Percentiles rank a stretch among this genome's conserved stretches.
Conservation (phyloP, 805 yeast species). For the Wickerhamomyces sydowiorum region DNA sequence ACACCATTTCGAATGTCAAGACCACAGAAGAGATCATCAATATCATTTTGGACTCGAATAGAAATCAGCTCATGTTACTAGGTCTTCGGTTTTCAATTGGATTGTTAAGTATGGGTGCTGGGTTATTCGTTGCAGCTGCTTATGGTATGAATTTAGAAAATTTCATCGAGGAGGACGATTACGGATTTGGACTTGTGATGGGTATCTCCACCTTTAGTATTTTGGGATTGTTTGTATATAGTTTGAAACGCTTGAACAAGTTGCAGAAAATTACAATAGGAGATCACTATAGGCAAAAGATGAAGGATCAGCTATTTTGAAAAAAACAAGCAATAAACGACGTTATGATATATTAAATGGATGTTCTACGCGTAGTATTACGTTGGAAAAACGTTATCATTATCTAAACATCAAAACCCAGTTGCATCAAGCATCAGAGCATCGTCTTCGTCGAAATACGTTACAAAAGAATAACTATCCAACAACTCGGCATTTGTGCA, state of each 20-base stretch:
- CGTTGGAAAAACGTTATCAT: too few species aligned
- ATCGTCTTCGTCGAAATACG: neutral
- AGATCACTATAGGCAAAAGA: conserved; percentile 12
- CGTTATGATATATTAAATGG: neutral
- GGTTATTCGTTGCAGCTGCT: conserved; percentile 75
- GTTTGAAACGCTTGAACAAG: conserved; percentile 52
- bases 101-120: conserved; percentile 72
- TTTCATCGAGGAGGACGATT: conserved; percentile 75
- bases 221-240: conserved; percentile 41
- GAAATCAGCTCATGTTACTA: conserved; percentile 87
- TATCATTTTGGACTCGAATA: conserved; percentile 85
- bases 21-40: conserved; percentile 95
- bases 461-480: neutral
- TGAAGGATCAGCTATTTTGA: neutral
- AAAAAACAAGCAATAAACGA: neutral
- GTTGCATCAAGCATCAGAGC: neutral
- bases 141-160: conserved; percentile 97
- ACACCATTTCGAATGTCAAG: conserved; percentile 70
- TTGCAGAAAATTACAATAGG: conserved; percentile 71
- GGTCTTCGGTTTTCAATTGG: conserved; percentile 83
- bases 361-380: neutral
- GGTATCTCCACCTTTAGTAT: conserved; percentile 35
- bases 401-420: too few species aligned
- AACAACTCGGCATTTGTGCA: neutral
- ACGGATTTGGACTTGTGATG: conserved; percentile 57